Base-by-base conservation (phyloP, 805 yeast species). In the Tetrapisispora nanseiensis region DNA sequence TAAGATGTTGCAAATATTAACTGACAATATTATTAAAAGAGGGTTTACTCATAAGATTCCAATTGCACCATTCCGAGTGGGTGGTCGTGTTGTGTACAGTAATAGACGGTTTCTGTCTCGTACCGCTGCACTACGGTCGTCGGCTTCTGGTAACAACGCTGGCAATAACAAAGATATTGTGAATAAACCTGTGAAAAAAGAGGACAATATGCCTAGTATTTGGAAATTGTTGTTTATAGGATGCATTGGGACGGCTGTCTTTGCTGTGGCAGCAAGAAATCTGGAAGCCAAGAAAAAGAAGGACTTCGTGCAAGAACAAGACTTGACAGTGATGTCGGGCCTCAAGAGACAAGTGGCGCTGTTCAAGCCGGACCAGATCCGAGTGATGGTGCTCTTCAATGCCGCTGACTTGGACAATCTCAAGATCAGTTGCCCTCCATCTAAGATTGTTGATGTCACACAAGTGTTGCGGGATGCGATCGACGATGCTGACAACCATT, bases 341-440 rank as follows among this genome's bases (percentile, higher is more conserved):
- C 61, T 77, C 53, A 76, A 65, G 50, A 68, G 83, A 54, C 63
- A 76, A 34, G 56, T 63, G 28, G 64, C 70, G 39, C 46, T 75
- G 40, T 68, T 75, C 41, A 50, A 61, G 2, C 61, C 56, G 4
- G 73, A 67, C 27, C 62, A 67, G 15, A 61, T 72, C 36, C 64
- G 70, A 44, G 65, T 70, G 27, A 62, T 68, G 28, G 32, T 39
- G 16, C 16, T 15, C 3, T 24, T 16, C n/a, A n/a, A 31, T 31
- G 34, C 19, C 13, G 15, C 19, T 34, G 19, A 20, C 13, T 20
- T 22, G 22, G n/a, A n/a, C n/a, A n/a, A n/a, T n/a, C n/a, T n/a
- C n/a, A n/a, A n/a, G n/a, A n/a, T n/a, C n/a, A n/a, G n/a, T n/a
- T n/a, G n/a, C n/a, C n/a, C n/a, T n/a, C n/a, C n/a, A n/a, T n/a